Evolutionary conservation across 495 filamentous ascomycete species (phyloP).

Genomic region (Hypoxylon subgilvum): DNA sequence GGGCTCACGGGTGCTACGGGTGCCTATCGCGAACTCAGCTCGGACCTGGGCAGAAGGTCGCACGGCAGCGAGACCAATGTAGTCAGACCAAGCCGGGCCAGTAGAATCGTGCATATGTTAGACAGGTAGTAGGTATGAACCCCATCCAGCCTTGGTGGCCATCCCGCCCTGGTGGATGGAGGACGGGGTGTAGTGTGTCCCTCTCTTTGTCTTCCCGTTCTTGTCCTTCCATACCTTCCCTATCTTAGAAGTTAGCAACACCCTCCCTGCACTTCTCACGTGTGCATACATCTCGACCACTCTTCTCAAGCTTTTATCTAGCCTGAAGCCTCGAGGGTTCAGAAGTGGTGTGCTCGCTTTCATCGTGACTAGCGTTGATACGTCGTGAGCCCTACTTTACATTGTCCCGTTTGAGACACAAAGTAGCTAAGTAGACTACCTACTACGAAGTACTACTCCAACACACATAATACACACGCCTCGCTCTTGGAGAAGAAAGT

Average conservation of each 20-base stretch:
- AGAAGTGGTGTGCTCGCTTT: conserved; percentile 24
- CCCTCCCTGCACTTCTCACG: conserved; percentile 35
- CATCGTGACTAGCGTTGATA: conserved; percentile 30
- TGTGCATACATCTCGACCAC: conserved; percentile 27
- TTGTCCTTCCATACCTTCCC: conserved; percentile 33
- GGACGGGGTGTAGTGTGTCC: conserved; percentile 6
- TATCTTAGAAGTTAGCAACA: conserved; percentile 21
- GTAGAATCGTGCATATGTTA: conserved; percentile 34
- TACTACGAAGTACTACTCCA: background rate
- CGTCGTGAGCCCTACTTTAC: conserved; percentile 28
- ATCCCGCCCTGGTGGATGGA: conserved; percentile 23
- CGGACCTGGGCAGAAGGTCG: conserved; percentile 33
- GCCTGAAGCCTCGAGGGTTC: conserved; percentile 14
- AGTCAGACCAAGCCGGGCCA: conserved; percentile 13
- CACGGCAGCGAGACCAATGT: conserved; percentile 21
- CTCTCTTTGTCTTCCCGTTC: conserved; percentile 14
- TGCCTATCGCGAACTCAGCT: conserved; percentile 30
- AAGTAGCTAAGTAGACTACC: conserved; percentile 8
- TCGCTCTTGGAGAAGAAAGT: background rate
- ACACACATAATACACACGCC: background rate
- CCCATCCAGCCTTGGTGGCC: conserved; percentile 28
- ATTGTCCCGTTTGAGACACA: conserved; percentile 18
- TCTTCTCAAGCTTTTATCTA: conserved; percentile 29
- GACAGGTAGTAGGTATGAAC: too few species aligned
- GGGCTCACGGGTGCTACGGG: conserved; percentile 21